A percentile compares a stretch with the other conserved stretches of the same genome.
phyloP scores from a whole-genome alignment of 1,139 yeast species.

The Pichia sp. region DNA sequence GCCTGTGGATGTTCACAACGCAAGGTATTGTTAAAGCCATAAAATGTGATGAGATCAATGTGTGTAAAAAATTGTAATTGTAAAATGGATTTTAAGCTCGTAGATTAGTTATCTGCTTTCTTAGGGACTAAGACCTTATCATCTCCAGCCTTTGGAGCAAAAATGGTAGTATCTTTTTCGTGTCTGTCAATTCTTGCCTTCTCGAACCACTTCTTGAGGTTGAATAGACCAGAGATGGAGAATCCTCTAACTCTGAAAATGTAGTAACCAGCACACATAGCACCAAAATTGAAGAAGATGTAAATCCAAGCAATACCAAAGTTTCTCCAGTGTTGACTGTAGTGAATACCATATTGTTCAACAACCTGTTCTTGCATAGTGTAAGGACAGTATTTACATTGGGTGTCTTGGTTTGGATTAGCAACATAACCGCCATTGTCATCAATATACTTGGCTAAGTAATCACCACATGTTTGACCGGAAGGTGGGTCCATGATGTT shows the following conservation, averaged over 20 bases:
- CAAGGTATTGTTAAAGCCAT: no score
- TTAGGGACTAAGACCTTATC: slow-evolving; percentile 27
- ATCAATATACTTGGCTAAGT: slow-evolving; percentile 32
- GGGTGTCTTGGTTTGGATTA: slow-evolving; percentile 43
- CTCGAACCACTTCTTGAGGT: slow-evolving; percentile 19
- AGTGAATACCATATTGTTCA: slow-evolving; percentile 32
- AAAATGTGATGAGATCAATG: slow-evolving; percentile 1
- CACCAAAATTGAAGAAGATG: slow-evolving; percentile 45
- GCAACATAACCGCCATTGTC: slow-evolving; percentile 45
- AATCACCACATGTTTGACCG: slow-evolving; percentile 55
- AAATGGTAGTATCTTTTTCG: slow-evolving; percentile 34
- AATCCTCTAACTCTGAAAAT: slow-evolving; percentile 24
- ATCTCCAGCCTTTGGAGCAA: slow-evolving; percentile 32
- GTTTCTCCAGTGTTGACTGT: slow-evolving; percentile 60
- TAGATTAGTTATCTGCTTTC: slow-evolving; percentile 1
- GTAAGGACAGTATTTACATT: slow-evolving; percentile 42
- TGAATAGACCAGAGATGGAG: slow-evolving; percentile 15
- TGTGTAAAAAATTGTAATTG: slow-evolving; percentile 1
- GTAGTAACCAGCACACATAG: slow-evolving; percentile 30
- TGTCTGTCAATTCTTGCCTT: slow-evolving; percentile 30
- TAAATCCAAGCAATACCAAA: slow-evolving; percentile 50
- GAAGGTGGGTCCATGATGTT: slow-evolving; percentile 47
- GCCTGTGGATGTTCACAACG: no score
- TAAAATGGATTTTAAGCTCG: background rate
- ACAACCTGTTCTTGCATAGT: slow-evolving; percentile 31